Evolutionary conservation across 257 asterid genomes (phyloP).

Genomic region (Fraxinus pennsylvanica): DNA sequence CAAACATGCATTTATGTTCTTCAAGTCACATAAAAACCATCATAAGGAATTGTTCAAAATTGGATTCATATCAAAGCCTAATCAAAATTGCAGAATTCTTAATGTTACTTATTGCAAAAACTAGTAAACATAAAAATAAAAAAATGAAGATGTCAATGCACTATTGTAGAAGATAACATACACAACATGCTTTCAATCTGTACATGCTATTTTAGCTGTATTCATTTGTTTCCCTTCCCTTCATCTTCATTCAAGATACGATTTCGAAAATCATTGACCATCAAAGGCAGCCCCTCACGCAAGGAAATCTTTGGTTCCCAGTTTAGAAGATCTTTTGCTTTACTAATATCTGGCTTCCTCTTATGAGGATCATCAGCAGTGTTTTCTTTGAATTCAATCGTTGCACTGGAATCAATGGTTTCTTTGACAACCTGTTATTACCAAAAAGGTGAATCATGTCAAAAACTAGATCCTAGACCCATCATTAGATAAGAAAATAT

Average conservation of each 20-base stretch:
- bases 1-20: not conserved
- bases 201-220: slow-evolving; percentile 22
- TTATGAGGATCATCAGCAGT: slow-evolving; percentile 99
- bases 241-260: slow-evolving; percentile 98
- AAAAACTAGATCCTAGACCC: not conserved
- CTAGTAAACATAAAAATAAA: not conserved
- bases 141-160: slow-evolving; percentile 25
- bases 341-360: slow-evolving; percentile 94
- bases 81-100: slow-evolving; percentile 29
- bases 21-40: slow-evolving; percentile 23
- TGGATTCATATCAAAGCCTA: slow-evolving; percentile 25
- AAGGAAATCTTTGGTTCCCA: slow-evolving; percentile 96
- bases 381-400: slow-evolving; percentile 75
- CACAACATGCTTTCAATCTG: slow-evolving; percentile 27
- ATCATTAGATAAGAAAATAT: not conserved
- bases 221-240: slow-evolving; percentile 65
- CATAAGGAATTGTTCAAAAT: slow-evolving; percentile 15
- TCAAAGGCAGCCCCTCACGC: slow-evolving; percentile 79
- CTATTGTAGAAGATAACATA: slow-evolving; percentile 26
- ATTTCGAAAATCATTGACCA: slow-evolving; percentile 84
- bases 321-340: slow-evolving; percentile 87
- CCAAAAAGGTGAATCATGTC: slow-evolving; percentile 14
- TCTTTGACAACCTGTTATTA: slow-evolving; percentile 82
- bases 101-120: slow-evolving; percentile 10
- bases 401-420: slow-evolving; percentile 84